Evolutionary conservation across 2,329 filamentous ascomycete species (phyloP), one percentile per base, ranked within the genome.

Genomic region (Dothideomycetidae sp.): DNA sequence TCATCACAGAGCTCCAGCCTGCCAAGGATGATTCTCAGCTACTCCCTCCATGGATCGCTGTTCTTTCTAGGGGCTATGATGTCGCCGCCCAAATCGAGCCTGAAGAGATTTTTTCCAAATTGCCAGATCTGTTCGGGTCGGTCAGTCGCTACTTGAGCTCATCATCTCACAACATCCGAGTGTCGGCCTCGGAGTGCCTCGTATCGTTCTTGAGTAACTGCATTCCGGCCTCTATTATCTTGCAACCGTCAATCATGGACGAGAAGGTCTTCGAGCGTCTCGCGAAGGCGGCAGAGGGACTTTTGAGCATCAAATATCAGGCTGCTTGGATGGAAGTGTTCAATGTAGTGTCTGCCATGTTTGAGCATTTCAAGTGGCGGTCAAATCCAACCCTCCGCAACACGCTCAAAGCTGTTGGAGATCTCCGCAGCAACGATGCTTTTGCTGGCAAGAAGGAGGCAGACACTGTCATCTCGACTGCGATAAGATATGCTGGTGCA

Each of bases 381-480:
- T 76, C 86, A 2, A 71, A 79, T 48, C 84, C 86, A 4, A 77
- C 85, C 43, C 67, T 96, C 44, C 67, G 75, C 32, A 76, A 77
- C 38, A 73, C 90, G 31, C 73, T 86, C 43, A 80, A 76, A 53
- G 78, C 72, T 2, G 69, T 98, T 40, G 90, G 90, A 29, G 86
- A 93, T 44, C 70, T 98, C 37, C 79, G 90, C 42, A 75, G 79
- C 42, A 93, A 84, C 50, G 78, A 90, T 15, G 80, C 84, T 0
- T 98, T 98, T 59, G 70, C 78, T 40, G 84, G 84, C 37, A 98
- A 96, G 64, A 93, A 93, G 57, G 81, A 96, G 54, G 88, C 88
- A 1, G 90, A 98, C 50, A 75, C 81, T 39, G 80, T 98, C 7
- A 73, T 98, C 33, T 82, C 84, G 11, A 81, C 81, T 52, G 90